Percentiles rank a stretch among this genome's conserved stretches.
These are phyloP conservation scores for Blastocystis hominis DNA, from an alignment of 352 stramenopile species.

Conservation along the genomic window DNA sequence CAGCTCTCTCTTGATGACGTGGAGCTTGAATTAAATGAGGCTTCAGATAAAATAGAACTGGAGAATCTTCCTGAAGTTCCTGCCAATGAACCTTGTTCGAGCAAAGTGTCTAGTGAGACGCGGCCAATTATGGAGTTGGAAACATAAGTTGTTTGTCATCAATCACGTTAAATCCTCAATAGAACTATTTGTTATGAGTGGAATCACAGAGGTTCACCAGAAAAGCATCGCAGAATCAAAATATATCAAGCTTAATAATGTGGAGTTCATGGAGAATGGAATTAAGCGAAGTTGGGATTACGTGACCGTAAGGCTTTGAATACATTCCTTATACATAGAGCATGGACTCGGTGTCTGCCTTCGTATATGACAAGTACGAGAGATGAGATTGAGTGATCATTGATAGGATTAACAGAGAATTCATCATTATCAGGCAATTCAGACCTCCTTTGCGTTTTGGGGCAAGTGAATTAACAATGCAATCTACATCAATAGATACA, in stretches of 20 bases:
- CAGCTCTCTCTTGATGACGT: neutral
- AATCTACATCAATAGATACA: neutral
- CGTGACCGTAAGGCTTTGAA: neutral
- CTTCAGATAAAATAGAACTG: no score
- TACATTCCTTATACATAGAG: neutral
- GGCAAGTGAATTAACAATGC: conserved; percentile 18
- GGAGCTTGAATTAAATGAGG: neutral
- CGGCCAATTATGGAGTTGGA: no score
- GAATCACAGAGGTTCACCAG: neutral
- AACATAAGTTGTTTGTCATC: no score
- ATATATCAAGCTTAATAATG: conserved; percentile 25
- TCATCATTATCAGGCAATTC: conserved; percentile 22
- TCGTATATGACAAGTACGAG: conserved; percentile 24
- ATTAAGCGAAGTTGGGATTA: conserved; percentile 9
- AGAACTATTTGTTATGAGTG: neutral
- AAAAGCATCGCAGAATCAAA: neutral
- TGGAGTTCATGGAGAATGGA: neutral
- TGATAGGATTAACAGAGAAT: conserved; percentile 32
- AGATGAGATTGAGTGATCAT: neutral
- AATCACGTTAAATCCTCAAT: no score
- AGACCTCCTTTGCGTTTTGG: conserved; percentile 14
- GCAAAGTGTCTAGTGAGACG: no score
- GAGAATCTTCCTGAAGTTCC: no score
- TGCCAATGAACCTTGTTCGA: no score
- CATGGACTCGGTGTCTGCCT: conserved; percentile 37